Evolutionary conservation across 306 rosid species (phyloP), one percentile per base, ranked within the genome.

Genomic region (Mucuna pruriens): DNA sequence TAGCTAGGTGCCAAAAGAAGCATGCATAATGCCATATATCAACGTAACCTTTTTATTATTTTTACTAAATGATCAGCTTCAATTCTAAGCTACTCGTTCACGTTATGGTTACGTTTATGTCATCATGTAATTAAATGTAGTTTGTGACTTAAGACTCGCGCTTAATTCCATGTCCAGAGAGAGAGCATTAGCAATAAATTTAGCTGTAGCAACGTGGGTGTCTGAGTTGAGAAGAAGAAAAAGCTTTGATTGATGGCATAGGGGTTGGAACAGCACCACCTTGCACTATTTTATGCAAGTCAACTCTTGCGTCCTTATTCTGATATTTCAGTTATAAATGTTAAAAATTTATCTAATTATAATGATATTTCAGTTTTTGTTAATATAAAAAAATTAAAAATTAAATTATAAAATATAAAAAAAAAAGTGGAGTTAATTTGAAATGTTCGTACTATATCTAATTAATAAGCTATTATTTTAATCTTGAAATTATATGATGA

Each of bases 51-150:
- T 54, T 20, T 54, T 4, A 10, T 10, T 57, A 7, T 57, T 3
- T 25, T 19, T 58, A 23, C 7, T 5, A 25, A 25, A 58, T 25
- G 16, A 17, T 9, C 17, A 23, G 40, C 55, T 52, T 66, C 68
- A 66, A 67, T 25, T 48, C 15, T 46, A 76, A 46, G 78, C 23
- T 70, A 75, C 84, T 58, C 61, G 40, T 34, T 13, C 52, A 80
- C 74, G 78, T 86, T 70, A 39, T 38, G 69, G 5, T 48, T 75
- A 80, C 86, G 79, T 64, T 13, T 6, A 40, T 39, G 11, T 60
- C n/a, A 29, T 60, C n/a, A 29, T 9, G 74, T 17, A 15, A n/a
- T 6, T 46, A 68, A 39, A 17, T 76, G 9, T 39, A 29, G 77
- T 26, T 64, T 67, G 76, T 49, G 62, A 66, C 54, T 69, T 42